Evolutionary conservation across 768 basidiomycete genomes (phyloP), one percentile per base, ranked within the genome.

Genomic region (Neoboletus magnificus): DNA sequence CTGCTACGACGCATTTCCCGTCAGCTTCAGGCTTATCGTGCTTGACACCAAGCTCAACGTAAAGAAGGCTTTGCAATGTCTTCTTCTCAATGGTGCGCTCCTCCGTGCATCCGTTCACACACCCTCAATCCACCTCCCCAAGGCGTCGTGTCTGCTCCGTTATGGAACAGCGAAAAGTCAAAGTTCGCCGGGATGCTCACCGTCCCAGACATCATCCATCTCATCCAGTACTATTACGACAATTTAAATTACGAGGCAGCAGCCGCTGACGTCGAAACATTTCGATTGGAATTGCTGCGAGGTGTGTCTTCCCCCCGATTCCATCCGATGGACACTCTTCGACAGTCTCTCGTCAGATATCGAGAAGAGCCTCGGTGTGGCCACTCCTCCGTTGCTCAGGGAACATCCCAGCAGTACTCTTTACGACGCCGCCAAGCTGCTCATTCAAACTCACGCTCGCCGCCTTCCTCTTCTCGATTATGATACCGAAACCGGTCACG

Each of bases 121-220:
- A 1, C 22, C 6, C 48, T 37, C 56, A 37, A 20, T 44, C 27
- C 23, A 30, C 35, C 20, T 50, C 36, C 49, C 42, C 8, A 69
- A 97, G 96, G 94, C 58, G 95, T 98, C 56, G 95, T 98, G 22
- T 98, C 97, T 6, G 97, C 97, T 0, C 96, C 97, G 13, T 78
- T 99, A 25, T 99, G 96, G 93, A 96, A 98, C 76, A 96, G 93
- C 71, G 91, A 93, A 60, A 84, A 83, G 57, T 95, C 92, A 5
- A 84, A 79, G 40, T 99, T 99, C 66, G 92, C 93, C 10, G 97
- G 97, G 57, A 98, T 99, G 96, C 89, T 99, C 67, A 99, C 97
- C 10, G 93, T 98, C n/a, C 83, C 93, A 54, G 97, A 99, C 72
- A 94, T 99, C 71, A 98, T 99, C 55, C 97, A 99, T 71, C 85